Evolutionary conservation across 495 filamentous ascomycete genomes (phyloP), one percentile per base, ranked within the genome.

Genomic region (Penicillium dipodomyicola): DNA sequence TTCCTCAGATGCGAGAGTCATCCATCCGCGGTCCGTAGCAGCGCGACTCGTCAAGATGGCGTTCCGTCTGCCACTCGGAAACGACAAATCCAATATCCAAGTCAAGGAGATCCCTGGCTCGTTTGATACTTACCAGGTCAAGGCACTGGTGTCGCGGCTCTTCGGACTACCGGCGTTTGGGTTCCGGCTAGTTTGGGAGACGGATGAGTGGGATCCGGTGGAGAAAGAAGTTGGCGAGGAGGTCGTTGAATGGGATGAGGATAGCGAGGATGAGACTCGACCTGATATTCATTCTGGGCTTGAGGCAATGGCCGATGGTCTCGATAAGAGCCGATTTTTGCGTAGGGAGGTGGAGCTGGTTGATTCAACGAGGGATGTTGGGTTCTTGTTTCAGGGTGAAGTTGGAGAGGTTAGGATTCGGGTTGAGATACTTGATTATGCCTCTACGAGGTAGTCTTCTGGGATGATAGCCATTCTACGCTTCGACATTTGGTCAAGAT

Each of bases 191-290:
- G 72, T 91, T 12, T 90, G 85, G 85, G 88, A 94, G 72, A 93
- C 90, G 17, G 86, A 89, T 50, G 88, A 95, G 67, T 87, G 84
- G 82, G 90, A 95, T 73, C 89, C 89, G 2, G 82, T 89, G 0
- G 70, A 64, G n/a, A 65, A 74, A 23, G 62, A 65, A 32, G 82
- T 76, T 17, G 81, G 80, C 48, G 83, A 82, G 62, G 84, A 84
- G 3, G 54, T 30, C 57, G 84, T 82, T 48, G 83, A 77, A 35
- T 83, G 78, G 60, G 77, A 60, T 42, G 64, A 64, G 14, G 60
- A 81, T 59, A 83, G 80, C 59, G 83, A 85, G 30, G 83, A 84
- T 52, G 81, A 81, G 54, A 52, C 14, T 22, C 57, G 69, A 22
- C 27, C 14, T 23, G 47, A 40, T 25, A 3, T 19, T 19, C 35